Evolutionary conservation across 371 early-diverging fungal species (phyloP).

Genomic region (Mortierella sp.): DNA sequence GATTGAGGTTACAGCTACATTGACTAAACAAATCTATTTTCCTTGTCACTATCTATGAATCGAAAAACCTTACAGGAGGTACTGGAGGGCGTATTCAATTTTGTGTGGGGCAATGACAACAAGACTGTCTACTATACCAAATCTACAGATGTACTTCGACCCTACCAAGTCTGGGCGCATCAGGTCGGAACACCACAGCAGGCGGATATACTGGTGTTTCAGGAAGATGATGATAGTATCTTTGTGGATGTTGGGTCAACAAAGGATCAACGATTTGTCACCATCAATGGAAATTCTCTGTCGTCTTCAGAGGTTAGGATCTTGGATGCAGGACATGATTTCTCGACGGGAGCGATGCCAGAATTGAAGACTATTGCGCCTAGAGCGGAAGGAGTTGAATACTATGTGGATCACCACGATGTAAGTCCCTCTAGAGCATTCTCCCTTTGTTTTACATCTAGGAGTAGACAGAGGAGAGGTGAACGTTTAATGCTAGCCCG

Average conservation of each 20-base stretch:
- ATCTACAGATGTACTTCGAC: constrained; percentile 79
- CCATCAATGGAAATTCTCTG: constrained; percentile 81
- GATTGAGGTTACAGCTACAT: too few relatives aligned
- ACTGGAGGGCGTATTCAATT: constrained; percentile 81
- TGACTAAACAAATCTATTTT: too few relatives aligned
- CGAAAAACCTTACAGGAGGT: constrained; percentile 57
- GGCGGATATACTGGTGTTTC: constrained; percentile 74
- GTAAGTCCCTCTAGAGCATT: constrained; percentile 54
- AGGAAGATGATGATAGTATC: constrained; percentile 74
- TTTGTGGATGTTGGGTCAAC: constrained; percentile 87
- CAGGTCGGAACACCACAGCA: constrained; percentile 66
- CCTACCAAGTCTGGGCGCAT: constrained; percentile 74
- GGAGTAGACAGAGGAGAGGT: background rate
- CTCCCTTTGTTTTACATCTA: background rate
- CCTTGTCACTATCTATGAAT: too few relatives aligned
- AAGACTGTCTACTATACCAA: constrained; percentile 79
- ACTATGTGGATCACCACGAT: constrained; percentile 86
- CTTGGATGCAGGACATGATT: constrained; percentile 65
- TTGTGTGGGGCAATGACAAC: constrained; percentile 80
- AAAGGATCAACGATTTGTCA: constrained; percentile 82
- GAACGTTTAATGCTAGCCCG: too few relatives aligned
- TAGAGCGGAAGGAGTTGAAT: constrained; percentile 73
- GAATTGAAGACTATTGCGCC: constrained; percentile 66
- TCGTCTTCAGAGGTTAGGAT: constrained; percentile 82
- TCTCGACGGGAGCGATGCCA: constrained; percentile 48